Evolutionary conservation across 2,329 filamentous ascomycete genomes (phyloP).

Genomic region (Alternaria sp.): DNA sequence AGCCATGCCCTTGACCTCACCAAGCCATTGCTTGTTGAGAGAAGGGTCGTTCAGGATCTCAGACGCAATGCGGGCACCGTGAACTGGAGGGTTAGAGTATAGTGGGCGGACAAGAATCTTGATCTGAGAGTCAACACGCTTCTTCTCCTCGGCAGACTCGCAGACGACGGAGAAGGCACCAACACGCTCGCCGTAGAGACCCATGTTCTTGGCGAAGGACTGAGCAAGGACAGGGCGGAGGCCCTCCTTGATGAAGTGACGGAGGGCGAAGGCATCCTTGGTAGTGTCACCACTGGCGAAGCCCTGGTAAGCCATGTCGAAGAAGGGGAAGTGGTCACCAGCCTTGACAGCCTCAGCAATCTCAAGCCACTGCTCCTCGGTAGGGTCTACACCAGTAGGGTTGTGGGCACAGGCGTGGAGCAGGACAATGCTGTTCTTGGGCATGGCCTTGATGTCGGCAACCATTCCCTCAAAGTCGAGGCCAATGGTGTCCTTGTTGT

Average conservation of each 20-base stretch:
- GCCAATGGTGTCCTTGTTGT: constrained; percentile 98
- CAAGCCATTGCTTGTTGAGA: constrained; percentile 93
- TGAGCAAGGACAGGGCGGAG: constrained; percentile 89
- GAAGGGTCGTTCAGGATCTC: constrained; percentile 86
- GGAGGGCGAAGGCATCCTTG: constrained; percentile 90
- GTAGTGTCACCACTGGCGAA: constrained; percentile 93
- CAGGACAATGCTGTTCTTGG: constrained; percentile 85
- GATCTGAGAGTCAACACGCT: constrained; percentile 94
- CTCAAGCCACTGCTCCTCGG: constrained; percentile 87
- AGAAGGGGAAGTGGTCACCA: constrained; percentile 91
- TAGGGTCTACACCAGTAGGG: constrained; percentile 95
- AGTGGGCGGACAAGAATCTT: constrained; percentile 97
- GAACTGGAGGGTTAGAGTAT: constrained; percentile 97
- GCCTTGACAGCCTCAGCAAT: constrained; percentile 88
- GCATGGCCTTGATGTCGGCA: constrained; percentile 87
- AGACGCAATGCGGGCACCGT: constrained; percentile 92
- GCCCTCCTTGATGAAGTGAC: constrained; percentile 91
- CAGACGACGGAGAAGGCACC: constrained; percentile 95
- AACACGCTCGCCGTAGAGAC: constrained; percentile 97
- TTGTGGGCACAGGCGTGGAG: constrained; percentile 98
- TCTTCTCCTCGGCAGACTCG: constrained; percentile 86
- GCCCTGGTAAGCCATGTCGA: constrained; percentile 99
- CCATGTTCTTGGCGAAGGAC: constrained; percentile 99
- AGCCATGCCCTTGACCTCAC: constrained; percentile 97
- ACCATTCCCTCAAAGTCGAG: constrained; percentile 96